Percentiles rank a stretch among this genome's conserved stretches.
These are phyloP conservation scores for Bipolaris zeicola DNA, from an alignment of 2,329 filamentous ascomycete species.

Conservation along the genomic window DNA sequence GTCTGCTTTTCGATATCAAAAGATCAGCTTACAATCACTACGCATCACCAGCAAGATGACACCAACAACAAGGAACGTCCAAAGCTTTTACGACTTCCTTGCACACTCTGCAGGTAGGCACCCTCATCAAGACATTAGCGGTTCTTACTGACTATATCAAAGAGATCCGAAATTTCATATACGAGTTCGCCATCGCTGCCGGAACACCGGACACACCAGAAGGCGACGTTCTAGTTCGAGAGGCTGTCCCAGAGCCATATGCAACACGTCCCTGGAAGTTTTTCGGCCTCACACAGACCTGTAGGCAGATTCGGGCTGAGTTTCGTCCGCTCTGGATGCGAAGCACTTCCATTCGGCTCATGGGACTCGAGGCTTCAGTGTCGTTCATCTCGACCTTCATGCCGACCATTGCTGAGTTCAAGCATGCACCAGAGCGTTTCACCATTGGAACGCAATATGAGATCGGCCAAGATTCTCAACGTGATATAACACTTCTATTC, in stretches of 20 bases:
- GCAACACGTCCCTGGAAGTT: not conserved
- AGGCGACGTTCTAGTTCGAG: not conserved
- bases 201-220: not conserved
- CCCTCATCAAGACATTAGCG: not conserved
- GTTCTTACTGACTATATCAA: not conserved
- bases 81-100: not conserved
- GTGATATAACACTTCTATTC: not conserved
- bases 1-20: too few relatives aligned
- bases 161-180: not conserved
- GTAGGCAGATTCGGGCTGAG: constrained; percentile 6
- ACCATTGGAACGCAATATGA: not conserved
- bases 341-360: not conserved
- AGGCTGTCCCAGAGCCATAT: not conserved
- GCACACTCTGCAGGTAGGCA: not conserved
- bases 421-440: not conserved
- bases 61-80: not conserved
- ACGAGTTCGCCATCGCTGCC: not conserved
- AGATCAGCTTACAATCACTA: too few relatives aligned
- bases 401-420: not conserved
- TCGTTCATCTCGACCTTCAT: not conserved
- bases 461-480: not conserved
- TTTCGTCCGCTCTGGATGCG: constrained; percentile 9
- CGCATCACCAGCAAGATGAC: too few relatives aligned
- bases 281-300: not conserved
- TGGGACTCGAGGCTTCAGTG: not conserved